phyloP scores from a whole-genome alignment of 1,284 basidiomycete species.

The Neonothopanus nambi region DNA sequence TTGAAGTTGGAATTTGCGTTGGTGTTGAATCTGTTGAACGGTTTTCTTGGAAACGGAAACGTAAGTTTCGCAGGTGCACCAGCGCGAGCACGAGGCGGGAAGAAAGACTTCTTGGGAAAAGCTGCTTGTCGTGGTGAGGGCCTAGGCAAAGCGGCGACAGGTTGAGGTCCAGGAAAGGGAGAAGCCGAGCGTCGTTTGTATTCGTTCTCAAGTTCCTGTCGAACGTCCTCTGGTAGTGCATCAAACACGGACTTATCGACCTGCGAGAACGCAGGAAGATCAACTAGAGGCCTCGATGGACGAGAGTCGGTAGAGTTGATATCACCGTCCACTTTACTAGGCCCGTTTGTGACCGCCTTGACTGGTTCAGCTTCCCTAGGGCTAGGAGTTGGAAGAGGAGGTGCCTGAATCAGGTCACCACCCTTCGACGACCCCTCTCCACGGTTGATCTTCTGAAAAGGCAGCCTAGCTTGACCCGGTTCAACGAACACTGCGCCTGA shows the following conservation, averaged over 20 bases:
- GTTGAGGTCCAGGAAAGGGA: conserved; percentile 32
- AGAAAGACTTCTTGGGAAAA: not conserved
- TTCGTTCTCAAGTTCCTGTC: conserved; percentile 67
- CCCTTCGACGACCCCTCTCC: not conserved
- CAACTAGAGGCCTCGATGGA: conserved; percentile 25
- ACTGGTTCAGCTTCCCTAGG: not conserved
- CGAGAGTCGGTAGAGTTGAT: no score
- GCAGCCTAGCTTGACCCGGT: conserved; percentile 52
- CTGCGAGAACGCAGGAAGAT: conserved; percentile 72
- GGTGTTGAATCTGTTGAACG: not conserved
- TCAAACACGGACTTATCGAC: conserved; percentile 72
- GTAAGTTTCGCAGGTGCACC: no score
- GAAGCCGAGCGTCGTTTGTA: conserved; percentile 61
- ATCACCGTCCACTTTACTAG: not conserved
- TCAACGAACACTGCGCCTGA: conserved; percentile 24
- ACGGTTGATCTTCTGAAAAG: conserved; percentile 45
- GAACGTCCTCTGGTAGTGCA: conserved; percentile 71
- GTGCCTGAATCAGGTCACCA: not conserved
- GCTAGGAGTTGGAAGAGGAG: not conserved
- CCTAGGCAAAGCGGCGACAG: conserved; percentile 4
- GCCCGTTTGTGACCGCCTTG: not conserved
- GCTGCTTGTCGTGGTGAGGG: no score
- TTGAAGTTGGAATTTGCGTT: conserved; percentile 39
- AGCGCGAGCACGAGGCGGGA: no score
- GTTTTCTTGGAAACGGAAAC: not conserved